Conservation (phyloP, 306 rosid genomes). For the Canavalia ensiformis region DNA sequence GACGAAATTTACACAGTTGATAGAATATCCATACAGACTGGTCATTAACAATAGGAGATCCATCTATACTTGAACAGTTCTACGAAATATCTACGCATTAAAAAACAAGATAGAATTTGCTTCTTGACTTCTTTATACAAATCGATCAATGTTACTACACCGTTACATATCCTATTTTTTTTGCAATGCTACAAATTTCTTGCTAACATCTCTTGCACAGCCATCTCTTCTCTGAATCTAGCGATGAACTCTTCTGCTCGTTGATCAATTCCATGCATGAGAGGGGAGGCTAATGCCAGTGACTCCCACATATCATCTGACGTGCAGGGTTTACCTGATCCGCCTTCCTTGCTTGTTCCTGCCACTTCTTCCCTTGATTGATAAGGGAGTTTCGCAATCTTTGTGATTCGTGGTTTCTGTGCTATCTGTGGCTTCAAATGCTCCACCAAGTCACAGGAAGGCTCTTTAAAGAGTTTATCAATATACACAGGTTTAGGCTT, state of each 20-base stretch:
- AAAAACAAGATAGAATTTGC: too few relatives aligned
- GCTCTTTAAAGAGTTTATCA: slow-evolving; percentile 71
- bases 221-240: slow-evolving; percentile 65
- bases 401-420: background rate
- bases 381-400: slow-evolving; percentile 18
- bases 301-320: slow-evolving; percentile 82
- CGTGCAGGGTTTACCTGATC: background rate
- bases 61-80: background rate
- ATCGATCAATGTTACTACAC: too few relatives aligned
- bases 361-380: slow-evolving; percentile 13
- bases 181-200: slow-evolving; percentile 41
- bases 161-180: background rate
- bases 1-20: background rate
- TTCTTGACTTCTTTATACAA: too few relatives aligned
- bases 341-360: slow-evolving; percentile 43
- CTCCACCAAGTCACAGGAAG: slow-evolving; percentile 43
- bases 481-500: slow-evolving; percentile 60
- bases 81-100: too few relatives aligned
- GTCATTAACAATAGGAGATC: background rate
- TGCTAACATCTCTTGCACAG: slow-evolving; percentile 63
- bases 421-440: slow-evolving; percentile 37
- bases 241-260: slow-evolving; percentile 79
- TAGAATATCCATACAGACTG: background rate
- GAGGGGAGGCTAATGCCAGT: slow-evolving; percentile 67
- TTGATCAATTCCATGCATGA: slow-evolving; percentile 67